Percentiles rank a stretch among this genome's conserved stretches.
Conservation (phyloP, 352 stramenopile species). For the Globisporangium iwayamae region DNA sequence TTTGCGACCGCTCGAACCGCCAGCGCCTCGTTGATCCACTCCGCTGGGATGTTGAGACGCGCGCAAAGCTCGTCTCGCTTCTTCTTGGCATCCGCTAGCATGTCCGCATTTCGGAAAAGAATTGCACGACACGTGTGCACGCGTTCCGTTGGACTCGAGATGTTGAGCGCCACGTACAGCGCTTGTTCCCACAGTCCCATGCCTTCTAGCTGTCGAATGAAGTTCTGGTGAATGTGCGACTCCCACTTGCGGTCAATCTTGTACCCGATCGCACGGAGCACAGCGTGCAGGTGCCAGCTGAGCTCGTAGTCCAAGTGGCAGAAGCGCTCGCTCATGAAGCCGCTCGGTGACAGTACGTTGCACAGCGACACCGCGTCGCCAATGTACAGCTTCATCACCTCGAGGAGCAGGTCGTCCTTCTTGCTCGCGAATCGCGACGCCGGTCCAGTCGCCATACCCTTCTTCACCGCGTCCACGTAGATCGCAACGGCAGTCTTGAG, state of each 20-base stretch:
- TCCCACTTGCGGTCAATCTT: slow-evolving; percentile 72
- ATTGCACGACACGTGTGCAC: slow-evolving; percentile 53
- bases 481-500: slow-evolving; percentile 41
- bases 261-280: slow-evolving; percentile 69
- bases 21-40: slow-evolving; percentile 72
- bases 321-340: slow-evolving; percentile 29
- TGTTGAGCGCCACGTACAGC: slow-evolving; percentile 78
- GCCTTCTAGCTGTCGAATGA: slow-evolving; percentile 72
- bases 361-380: slow-evolving; percentile 50
- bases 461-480: slow-evolving; percentile 41
- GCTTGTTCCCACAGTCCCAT: slow-evolving; percentile 64
- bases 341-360: slow-evolving; percentile 56
- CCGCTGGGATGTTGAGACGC: slow-evolving; percentile 42
- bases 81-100: slow-evolving; percentile 30
- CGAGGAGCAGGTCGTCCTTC: slow-evolving; percentile 62
- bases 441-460: slow-evolving; percentile 31
- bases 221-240: slow-evolving; percentile 79
- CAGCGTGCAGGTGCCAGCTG: slow-evolving; percentile 72
- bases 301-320: slow-evolving; percentile 72
- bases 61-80: slow-evolving; percentile 49
- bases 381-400: slow-evolving; percentile 69
- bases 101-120: slow-evolving; percentile 63
- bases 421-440: slow-evolving; percentile 30
- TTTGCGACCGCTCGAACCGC: slow-evolving; percentile 48
- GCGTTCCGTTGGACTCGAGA: slow-evolving; percentile 53